Evolutionary conservation across 2,329 filamentous ascomycete species (phyloP), one percentile per base, ranked within the genome.

Genomic region (Alternaria arborescens): DNA sequence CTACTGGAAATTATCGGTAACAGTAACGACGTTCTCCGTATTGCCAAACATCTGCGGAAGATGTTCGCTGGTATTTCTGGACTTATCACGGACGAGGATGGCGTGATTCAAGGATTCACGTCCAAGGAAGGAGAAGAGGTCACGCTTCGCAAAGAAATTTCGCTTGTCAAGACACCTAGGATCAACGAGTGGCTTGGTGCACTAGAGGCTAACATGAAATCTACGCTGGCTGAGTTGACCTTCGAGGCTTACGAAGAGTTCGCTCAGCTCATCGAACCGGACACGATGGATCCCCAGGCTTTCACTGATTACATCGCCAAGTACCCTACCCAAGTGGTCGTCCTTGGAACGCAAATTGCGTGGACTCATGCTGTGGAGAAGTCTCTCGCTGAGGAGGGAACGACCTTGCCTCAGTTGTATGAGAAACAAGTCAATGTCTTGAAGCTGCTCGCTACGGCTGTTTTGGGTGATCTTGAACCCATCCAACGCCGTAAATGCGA

Each of bases 131-230:
- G 91, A 53, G 95, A 99, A 79, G 86, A 89, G 64, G 93, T 99
- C 51, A 86, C 86, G 64, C 83, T 99, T 60, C 97, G 94, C 81
- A 94, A 91, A 72, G 91, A 95, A 54, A 94, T 99, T 63, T 97
- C 93, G 16, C 85, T 99, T 50, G 87, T 93, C 71, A 97, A 97
- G 80, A 97, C 93, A 1, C 96, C 96, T 0, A 91, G 93, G 72
- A 97, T 99, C 83, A 99, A 99, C 73, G 95, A 99, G 79, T 99
- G 95, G 95, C 86, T 99, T n/a, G 91, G 92, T 30, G 89, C 96
- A 5, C 83, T 99, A 32, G 95, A 99, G 78, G 89, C 83, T 60
- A 96, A 91, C 67, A 98, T 99, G 94, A 97, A 97, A 79, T 86
- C 89, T 34, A 97, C 95, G 0, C 86, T 99, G 18, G 95, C 95